Evolutionary conservation across 768 basidiomycete genomes (phyloP), one percentile per base, ranked within the genome.

Genomic region (Termitomyces sp.): DNA sequence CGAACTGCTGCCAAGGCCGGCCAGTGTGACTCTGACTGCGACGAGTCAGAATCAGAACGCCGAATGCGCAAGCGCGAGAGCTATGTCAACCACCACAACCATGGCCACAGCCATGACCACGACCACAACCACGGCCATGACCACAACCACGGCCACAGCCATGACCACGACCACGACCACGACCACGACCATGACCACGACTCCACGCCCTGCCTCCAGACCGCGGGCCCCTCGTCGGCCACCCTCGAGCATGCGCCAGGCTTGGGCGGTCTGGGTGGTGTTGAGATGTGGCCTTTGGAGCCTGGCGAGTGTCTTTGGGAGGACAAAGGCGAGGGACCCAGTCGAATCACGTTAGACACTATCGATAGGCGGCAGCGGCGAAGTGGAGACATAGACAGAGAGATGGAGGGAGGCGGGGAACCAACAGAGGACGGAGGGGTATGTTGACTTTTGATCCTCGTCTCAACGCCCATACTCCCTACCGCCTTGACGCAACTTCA

Each of bases 141-240:
- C n/a, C n/a, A n/a, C n/a, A n/a, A n/a, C n/a, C n/a, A n/a, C n/a
- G n/a, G n/a, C n/a, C n/a, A n/a, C n/a, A n/a, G n/a, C n/a, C n/a
- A n/a, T n/a, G 45, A 46, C 6, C 45, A 46, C n/a, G 45, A 46
- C 30, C 45, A 16, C n/a, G n/a, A n/a, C n/a, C n/a, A n/a, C n/a
- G n/a, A n/a, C n/a, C n/a, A n/a, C n/a, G n/a, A n/a, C n/a, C n/a
- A n/a, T n/a, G 11, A 12, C 34, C 34, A 12, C 34, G 6, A 7
- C 6, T 5, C 33, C 33, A 7, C 33, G 33, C 33, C 33, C 33
- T 5, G 33, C 33, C 9, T 11, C 3, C 39, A 0, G 81, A 89
- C 67, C 65, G 89, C 1, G 88, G 88, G 15, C 88, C 88, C 6
- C 71, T 90, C 33, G 72, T 90, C 0, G 88, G 86, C 15, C 65